Percentiles rank a stretch among this genome's conserved stretches.
Conservation (phyloP, 1,284 basidiomycete species). For the Cryptococcus hybrid region DNA sequence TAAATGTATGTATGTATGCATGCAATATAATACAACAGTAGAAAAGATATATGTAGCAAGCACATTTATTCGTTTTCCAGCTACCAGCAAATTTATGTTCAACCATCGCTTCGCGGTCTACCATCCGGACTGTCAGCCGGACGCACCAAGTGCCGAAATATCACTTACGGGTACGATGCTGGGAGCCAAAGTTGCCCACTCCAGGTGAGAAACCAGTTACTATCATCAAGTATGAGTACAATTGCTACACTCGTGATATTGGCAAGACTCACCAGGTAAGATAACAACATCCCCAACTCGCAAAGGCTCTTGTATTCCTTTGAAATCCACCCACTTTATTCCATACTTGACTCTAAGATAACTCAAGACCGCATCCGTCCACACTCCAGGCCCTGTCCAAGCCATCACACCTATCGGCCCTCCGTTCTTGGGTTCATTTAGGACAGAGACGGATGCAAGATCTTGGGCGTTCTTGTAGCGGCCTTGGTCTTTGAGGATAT, state of each 20-base stretch:
- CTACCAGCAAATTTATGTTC: conserved; percentile 37
- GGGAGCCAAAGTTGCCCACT: conserved; percentile 47
- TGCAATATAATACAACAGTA: background rate
- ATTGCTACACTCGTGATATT: background rate
- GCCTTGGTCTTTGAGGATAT: conserved; percentile 21
- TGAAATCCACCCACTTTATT: conserved; percentile 45
- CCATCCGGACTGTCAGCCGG: background rate
- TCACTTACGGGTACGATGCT: conserved; percentile 27
- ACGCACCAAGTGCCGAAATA: background rate
- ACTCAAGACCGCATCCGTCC: conserved; percentile 45
- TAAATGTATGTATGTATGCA: background rate
- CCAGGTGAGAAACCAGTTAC: conserved; percentile 51
- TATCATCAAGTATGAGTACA: background rate
- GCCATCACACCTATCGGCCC: conserved; percentile 47
- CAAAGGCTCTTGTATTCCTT: conserved; percentile 34
- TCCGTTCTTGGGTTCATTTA: conserved; percentile 32
- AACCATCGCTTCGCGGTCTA: conserved; percentile 45
- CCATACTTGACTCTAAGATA: conserved; percentile 44
- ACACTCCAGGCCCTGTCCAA: conserved; percentile 50
- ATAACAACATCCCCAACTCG: conserved; percentile 49
- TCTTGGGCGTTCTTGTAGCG: conserved; percentile 22
- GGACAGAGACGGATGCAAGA: conserved; percentile 21
- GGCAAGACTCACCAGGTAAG: conserved; percentile 31
- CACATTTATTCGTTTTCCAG: conserved; percentile 12
- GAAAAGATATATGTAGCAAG: background rate